Conservation (phyloP, 164 flowering plant species). For the Piper betle region DNA sequence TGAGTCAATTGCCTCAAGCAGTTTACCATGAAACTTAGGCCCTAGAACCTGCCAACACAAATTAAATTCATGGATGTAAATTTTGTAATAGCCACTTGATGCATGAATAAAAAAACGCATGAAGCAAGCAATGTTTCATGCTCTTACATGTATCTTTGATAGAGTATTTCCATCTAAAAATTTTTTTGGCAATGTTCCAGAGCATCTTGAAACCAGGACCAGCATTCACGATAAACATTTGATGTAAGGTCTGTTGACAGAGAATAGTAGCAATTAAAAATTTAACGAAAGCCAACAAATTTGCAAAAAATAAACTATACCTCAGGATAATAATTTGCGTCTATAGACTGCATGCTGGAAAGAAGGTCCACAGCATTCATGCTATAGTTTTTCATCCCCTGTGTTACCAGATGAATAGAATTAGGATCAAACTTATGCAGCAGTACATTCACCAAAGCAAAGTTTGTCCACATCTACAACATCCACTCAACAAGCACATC, state of each 20-base stretch:
- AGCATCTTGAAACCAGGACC: slow-evolving; percentile 85
- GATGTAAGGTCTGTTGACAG: slow-evolving; percentile 54
- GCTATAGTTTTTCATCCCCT: slow-evolving; percentile 81
- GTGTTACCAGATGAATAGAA: slow-evolving; percentile 1
- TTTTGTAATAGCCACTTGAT: not conserved
- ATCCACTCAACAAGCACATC: too few relatives aligned
- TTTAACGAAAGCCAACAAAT: not conserved
- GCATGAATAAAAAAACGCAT: not conserved
- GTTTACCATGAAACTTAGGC: slow-evolving; percentile 43
- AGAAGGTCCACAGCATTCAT: slow-evolving; percentile 61
- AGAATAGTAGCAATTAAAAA: not conserved
- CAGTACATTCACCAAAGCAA: not conserved
- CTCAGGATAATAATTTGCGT: slow-evolving; percentile 82
- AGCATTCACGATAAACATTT: slow-evolving; percentile 90
- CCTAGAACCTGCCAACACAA: slow-evolving; percentile 53
- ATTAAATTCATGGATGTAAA: not conserved
- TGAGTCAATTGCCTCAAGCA: slow-evolving; percentile 69
- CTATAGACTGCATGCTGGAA: slow-evolving; percentile 59
- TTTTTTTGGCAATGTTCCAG: slow-evolving; percentile 79
- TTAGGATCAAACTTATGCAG: not conserved
- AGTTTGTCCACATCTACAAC: not conserved
- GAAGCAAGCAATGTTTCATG: not conserved
- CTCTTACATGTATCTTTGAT: slow-evolving; percentile 67
- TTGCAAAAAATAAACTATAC: slow-evolving; percentile 17
- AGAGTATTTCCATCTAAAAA: slow-evolving; percentile 76